Evolutionary conservation across 2,329 filamentous ascomycete species (phyloP), one percentile per base, ranked within the genome.

Genomic region (Trichoderma sp.): DNA sequence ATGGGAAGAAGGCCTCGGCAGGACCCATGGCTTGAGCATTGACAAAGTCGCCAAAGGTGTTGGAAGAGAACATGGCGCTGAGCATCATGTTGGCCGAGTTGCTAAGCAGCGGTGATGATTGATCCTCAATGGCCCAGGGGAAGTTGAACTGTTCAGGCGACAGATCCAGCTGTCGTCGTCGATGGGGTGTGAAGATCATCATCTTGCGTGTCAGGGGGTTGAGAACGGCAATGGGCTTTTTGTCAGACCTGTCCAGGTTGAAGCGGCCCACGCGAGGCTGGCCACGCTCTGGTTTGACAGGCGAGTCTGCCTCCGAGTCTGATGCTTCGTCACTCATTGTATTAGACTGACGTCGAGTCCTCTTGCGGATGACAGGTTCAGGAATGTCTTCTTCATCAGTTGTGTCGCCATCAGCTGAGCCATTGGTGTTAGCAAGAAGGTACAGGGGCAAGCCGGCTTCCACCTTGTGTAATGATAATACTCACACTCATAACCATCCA

Each of bases 51-150:
- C 85, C 86, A 75, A 88, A 87, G 0, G 86, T 84, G 73, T 86
- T 86, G 70, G 84, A 84, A 1, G 86, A 87, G 70, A 90, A 86
- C 82, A 94, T 90, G 76, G 90, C 91, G 63, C 91, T 91, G 83
- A 95, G 90, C 92, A 95, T 94, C 74, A 95, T 86, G 72, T 93
- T 92, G 71, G 90, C 90, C 21, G 90, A 88, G 72, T 92, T 90
- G 78, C 86, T 89, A 73, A 92, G 82, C 77, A 92, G 89, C 18
- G 91, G 89, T 0, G 84, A 84, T 4, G 83, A 78, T 69, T 84
- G 80, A 47, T 82, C 77, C 70, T 83, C 78, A 63, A 80, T 77
- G n/a, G 83, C 77, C 77, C 84, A 85, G 21, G 84, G 80, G 70
- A 87, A 78, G 71, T 87, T 84, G 77, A 88, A 88, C 64, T 86